Evolutionary conservation across 805 yeast species (phyloP).

Genomic region (Ogataea paraovalis): DNA sequence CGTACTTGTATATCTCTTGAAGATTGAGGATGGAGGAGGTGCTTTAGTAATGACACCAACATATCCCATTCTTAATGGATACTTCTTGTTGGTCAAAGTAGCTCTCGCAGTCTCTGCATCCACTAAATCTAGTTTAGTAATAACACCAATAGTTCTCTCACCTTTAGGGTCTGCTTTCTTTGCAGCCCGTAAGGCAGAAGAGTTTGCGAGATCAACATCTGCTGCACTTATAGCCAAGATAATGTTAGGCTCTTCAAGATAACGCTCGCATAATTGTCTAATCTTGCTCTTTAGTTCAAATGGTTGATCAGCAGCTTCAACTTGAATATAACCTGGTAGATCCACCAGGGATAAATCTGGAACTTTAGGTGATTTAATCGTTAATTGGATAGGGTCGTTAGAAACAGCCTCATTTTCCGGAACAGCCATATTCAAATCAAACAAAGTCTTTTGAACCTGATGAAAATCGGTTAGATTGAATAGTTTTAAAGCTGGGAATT

Average conservation of each 20-base stretch:
- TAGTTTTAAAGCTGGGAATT: constrained; percentile 85
- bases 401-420: constrained; percentile 83
- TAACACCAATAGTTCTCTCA: constrained; percentile 92
- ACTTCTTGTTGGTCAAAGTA: constrained; percentile 70
- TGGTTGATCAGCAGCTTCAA: constrained; percentile 97
- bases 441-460: constrained; percentile 82
- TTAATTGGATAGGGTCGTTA: constrained; percentile 88
- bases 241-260: constrained; percentile 87
- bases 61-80: constrained; percentile 93
- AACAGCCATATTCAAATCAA: constrained; percentile 89
- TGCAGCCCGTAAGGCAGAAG: constrained; percentile 90
- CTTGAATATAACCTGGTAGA: constrained; percentile 95
- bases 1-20: constrained; percentile 51
- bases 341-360: constrained; percentile 94
- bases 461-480: constrained; percentile 80
- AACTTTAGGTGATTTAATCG: constrained; percentile 83
- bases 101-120: constrained; percentile 67
- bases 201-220: constrained; percentile 95
- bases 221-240: constrained; percentile 96
- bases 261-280: constrained; percentile 74
- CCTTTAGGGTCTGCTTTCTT: constrained; percentile 89
- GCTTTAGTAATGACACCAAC: constrained; percentile 95
- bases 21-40: constrained; percentile 43
- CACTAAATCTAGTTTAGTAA: constrained; percentile 90
- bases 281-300: constrained; percentile 74